These are phyloP conservation scores for Scheffersomyces amazonensis DNA, from an alignment of 805 yeast species.

Conservation along the genomic window DNA sequence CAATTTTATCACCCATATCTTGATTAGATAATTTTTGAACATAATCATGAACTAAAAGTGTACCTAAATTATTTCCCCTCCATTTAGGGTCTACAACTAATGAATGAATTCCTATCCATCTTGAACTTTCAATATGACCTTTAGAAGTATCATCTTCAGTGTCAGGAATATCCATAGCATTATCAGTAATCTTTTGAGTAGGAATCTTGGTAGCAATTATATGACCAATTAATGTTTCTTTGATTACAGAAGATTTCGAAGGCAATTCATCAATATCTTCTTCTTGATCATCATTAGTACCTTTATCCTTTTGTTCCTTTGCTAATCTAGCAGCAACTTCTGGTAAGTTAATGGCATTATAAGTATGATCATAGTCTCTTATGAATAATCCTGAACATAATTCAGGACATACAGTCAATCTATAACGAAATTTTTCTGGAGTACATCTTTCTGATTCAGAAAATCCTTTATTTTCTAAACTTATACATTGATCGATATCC, in stretches of 20 bases:
- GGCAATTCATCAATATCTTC: slow-evolving; percentile 40
- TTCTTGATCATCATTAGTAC: slow-evolving; percentile 27
- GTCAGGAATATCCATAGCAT: slow-evolving; percentile 66
- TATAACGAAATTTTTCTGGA: slow-evolving; percentile 57
- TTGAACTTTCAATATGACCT: slow-evolving; percentile 77
- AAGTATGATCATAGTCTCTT: slow-evolving; percentile 55
- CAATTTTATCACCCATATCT: slow-evolving; percentile 75
- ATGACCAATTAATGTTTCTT: slow-evolving; percentile 75
- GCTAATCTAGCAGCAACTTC: slow-evolving; percentile 34
- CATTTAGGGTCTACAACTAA: slow-evolving; percentile 73
- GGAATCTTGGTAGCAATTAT: slow-evolving; percentile 72
- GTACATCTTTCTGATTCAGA: slow-evolving; percentile 68
- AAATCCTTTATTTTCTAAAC: slow-evolving; percentile 68
- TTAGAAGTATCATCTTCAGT: slow-evolving; percentile 24
- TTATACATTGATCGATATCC: slow-evolving; percentile 62
- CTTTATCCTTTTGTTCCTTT: slow-evolving; percentile 21
- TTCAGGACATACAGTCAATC: slow-evolving; percentile 84
- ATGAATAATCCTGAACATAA: slow-evolving; percentile 84
- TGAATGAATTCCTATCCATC: slow-evolving; percentile 77
- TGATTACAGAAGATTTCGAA: slow-evolving; percentile 45
- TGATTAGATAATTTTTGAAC: slow-evolving; percentile 87
- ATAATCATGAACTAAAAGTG: slow-evolving; percentile 81
- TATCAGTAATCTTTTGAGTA: slow-evolving; percentile 49
- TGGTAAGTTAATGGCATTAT: slow-evolving; percentile 41
- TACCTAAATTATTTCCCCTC: slow-evolving; percentile 80